These are phyloP conservation scores for Abrus precatorius DNA, from an alignment of 306 rosid species.

Conservation along the genomic window DNA sequence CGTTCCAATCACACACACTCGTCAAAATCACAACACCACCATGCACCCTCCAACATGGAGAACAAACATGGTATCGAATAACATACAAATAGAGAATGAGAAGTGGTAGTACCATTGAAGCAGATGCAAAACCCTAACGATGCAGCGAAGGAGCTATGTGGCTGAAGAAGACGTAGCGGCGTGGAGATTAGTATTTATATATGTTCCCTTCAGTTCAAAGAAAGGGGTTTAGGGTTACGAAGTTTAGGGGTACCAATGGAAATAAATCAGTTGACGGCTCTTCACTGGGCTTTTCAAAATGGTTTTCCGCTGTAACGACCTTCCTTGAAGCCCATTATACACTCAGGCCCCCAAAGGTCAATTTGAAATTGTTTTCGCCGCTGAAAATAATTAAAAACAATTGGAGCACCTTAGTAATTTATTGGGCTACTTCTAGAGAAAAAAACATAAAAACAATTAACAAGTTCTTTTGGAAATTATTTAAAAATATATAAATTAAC, in stretches of 20 bases:
- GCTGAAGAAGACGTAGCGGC: conserved; percentile 44
- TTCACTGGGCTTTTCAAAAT: background rate
- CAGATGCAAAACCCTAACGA: conserved; percentile 58
- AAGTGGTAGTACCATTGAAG: conserved; percentile 61
- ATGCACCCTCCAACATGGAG: background rate
- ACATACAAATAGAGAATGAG: background rate
- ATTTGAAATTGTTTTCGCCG: too few relatives aligned
- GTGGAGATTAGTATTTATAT: conserved; percentile 34
- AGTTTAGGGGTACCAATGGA: background rate
- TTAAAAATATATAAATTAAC: too few relatives aligned
- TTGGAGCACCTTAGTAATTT: too few relatives aligned
- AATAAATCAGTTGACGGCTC: background rate
- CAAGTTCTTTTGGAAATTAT: too few relatives aligned
- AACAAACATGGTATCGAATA: background rate
- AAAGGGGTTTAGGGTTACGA: conserved; percentile 50
- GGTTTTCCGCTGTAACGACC: background rate
- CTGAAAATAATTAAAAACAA: too few relatives aligned
- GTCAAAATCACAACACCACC: background rate
- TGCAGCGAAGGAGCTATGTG: conserved; percentile 24
- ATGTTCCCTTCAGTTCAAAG: background rate
- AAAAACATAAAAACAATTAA: too few relatives aligned
- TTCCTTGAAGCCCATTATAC: background rate
- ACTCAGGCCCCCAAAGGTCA: too few relatives aligned
- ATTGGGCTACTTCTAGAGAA: too few relatives aligned
- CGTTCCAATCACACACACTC: background rate